Evolutionary conservation across 73 alveolate genomes (phyloP).

Genomic region (Breviolum minutum): DNA sequence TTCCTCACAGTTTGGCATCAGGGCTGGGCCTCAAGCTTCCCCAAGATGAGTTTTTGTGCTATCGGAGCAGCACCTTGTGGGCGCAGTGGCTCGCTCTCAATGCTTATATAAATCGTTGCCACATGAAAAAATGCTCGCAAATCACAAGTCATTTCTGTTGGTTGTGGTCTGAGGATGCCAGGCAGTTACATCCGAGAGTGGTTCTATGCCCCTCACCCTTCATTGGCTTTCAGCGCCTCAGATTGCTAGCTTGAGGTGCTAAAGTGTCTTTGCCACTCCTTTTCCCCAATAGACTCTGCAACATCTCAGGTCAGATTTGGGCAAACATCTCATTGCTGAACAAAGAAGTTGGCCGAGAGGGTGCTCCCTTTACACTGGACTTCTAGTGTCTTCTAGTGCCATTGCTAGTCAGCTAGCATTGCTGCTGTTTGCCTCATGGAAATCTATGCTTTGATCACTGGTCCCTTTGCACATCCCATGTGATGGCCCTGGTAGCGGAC

Average conservation of each 20-base stretch:
- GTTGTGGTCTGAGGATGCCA: slow-evolving; percentile 22
- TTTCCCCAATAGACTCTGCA: neutral
- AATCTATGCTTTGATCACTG: neutral
- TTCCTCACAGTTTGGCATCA: neutral
- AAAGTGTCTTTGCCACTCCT: no score
- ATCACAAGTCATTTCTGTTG: no score
- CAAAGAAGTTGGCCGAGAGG: slow-evolving; percentile 62
- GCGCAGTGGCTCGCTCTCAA: slow-evolving; percentile 15
- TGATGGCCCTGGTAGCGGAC: neutral
- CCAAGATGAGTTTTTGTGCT: slow-evolving; percentile 82
- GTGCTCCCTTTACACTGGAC: slow-evolving; percentile 77
- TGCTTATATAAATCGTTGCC: neutral
- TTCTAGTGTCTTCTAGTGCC: neutral
- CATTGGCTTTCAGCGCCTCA: slow-evolving; percentile 13
- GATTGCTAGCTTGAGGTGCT: neutral
- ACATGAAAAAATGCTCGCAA: neutral
- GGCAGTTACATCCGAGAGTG: slow-evolving; percentile 82
- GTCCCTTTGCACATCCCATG: neutral
- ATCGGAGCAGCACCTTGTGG: slow-evolving; percentile 58
- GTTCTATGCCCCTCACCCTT: slow-evolving; percentile 77
- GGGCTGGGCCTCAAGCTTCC: slow-evolving; percentile 68
- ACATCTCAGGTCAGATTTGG: slow-evolving; percentile 61
- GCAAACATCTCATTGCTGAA: slow-evolving; percentile 37
- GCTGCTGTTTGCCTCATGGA: neutral
- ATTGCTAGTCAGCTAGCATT: neutral